Evolutionary conservation across 768 basidiomycete genomes (phyloP).

Genomic region (Agaricus sinodeliciosus): DNA sequence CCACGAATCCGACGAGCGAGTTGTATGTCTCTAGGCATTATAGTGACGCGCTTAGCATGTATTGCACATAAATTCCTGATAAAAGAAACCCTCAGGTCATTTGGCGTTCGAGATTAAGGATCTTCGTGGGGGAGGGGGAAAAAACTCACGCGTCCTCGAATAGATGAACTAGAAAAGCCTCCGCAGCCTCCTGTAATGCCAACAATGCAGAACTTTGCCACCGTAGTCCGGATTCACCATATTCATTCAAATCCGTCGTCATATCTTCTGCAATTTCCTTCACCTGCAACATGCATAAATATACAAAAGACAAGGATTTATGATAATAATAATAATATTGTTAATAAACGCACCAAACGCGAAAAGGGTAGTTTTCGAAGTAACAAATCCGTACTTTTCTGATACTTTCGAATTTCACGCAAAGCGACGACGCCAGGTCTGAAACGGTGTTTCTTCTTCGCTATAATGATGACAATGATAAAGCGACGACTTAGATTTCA

Average conservation of each 20-base stretch:
- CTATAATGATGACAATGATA: constrained; percentile 3
- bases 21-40: constrained; percentile 97
- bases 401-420: constrained; percentile 90
- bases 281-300: constrained; percentile 46
- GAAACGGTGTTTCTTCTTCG: constrained; percentile 57
- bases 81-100: background rate
- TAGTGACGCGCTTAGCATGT: constrained; percentile 95
- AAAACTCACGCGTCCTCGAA: constrained; percentile 95
- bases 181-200: constrained; percentile 95
- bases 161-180: constrained; percentile 90
- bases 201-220: constrained; percentile 96
- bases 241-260: constrained; percentile 69
- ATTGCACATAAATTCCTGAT: constrained; percentile 90
- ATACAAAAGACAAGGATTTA: background rate
- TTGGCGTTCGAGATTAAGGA: background rate
- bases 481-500: too few species aligned
- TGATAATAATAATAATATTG: background rate
- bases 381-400: constrained; percentile 86
- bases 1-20: constrained; percentile 94
- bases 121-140: background rate
- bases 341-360: constrained; percentile 65
- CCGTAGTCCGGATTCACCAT: constrained; percentile 55
- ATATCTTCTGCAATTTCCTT: constrained; percentile 92
- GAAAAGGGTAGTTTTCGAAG: constrained; percentile 88
- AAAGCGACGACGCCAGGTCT: constrained; percentile 88